phyloP scores from a whole-genome alignment of 352 stramenopile genomes.

The Phytophthora melonis region DNA sequence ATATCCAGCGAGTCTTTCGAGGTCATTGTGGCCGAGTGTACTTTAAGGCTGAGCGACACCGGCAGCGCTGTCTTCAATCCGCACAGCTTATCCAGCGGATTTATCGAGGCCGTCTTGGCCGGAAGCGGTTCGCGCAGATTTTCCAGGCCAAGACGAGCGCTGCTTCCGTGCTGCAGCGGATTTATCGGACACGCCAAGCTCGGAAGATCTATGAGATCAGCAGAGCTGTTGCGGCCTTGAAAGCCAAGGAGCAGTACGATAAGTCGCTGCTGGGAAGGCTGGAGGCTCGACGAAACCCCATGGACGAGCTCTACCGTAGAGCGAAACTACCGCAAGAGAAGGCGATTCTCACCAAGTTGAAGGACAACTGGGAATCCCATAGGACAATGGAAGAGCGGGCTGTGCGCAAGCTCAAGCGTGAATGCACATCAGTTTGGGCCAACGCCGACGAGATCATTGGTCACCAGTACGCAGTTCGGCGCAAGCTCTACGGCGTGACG shows the following conservation, averaged over 20 bases:
- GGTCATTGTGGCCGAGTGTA: slow-evolving; percentile 44
- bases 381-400: slow-evolving; percentile 54
- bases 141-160: slow-evolving; percentile 46
- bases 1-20: slow-evolving; percentile 62
- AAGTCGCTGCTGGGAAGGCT: slow-evolving; percentile 58
- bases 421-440: slow-evolving; percentile 42
- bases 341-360: slow-evolving; percentile 49
- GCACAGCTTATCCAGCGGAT: slow-evolving; percentile 50
- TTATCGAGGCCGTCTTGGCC: slow-evolving; percentile 40
- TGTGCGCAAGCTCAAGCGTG: slow-evolving; percentile 55
- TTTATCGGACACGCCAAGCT: slow-evolving; percentile 53
- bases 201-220: slow-evolving; percentile 67
- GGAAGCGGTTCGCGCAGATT: slow-evolving; percentile 33
- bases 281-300: slow-evolving; percentile 66
- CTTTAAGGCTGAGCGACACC: slow-evolving; percentile 40
- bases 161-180: slow-evolving; percentile 54
- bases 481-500: slow-evolving; percentile 72
- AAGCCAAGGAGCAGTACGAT: slow-evolving; percentile 67
- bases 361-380: slow-evolving; percentile 63
- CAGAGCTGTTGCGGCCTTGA: slow-evolving; percentile 57
- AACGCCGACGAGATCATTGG: slow-evolving; percentile 50
- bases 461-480: slow-evolving; percentile 51
- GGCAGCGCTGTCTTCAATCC: slow-evolving; percentile 39
- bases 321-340: slow-evolving; percentile 59
- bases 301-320: slow-evolving; percentile 71